Percentiles rank a stretch among this genome's conserved stretches.
Conservation (phyloP, 2,329 filamentous ascomycete genomes). For the Fusarium oxysporum region DNA sequence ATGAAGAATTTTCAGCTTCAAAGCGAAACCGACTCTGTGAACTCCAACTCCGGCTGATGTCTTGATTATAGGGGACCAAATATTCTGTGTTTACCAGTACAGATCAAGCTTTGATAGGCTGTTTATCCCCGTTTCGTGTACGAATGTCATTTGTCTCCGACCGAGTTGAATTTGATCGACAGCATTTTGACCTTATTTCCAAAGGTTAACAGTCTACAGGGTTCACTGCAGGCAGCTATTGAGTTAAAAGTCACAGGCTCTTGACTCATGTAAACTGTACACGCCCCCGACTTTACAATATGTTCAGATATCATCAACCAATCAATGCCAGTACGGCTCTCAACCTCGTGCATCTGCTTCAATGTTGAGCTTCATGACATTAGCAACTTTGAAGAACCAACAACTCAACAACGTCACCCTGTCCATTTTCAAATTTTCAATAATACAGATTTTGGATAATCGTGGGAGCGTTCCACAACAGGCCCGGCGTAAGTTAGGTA, state of each 20-base stretch:
- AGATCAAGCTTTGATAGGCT: slow-evolving; percentile 5
- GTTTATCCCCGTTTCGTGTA: slow-evolving; percentile 15
- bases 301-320: not conserved
- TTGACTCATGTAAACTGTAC: slow-evolving; percentile 28
- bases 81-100: not conserved
- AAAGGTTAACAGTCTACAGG: not conserved
- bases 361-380: not conserved
- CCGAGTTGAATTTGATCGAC: not conserved
- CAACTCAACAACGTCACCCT: slow-evolving; percentile 12
- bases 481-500: slow-evolving; percentile 9
- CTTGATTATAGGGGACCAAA: slow-evolving; percentile 7
- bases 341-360: not conserved
- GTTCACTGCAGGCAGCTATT: not conserved
- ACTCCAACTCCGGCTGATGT: slow-evolving; percentile 17
- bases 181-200: not conserved
- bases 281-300: slow-evolving; percentile 3
- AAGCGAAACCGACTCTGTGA: slow-evolving; percentile 26
- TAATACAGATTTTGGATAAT: slow-evolving; percentile 7
- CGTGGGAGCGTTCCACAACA: slow-evolving; percentile 19
- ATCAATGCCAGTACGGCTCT: not conserved
- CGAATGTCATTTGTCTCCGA: not conserved
- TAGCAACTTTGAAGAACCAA: slow-evolving; percentile 3
- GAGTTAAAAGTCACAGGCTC: slow-evolving; percentile 1
- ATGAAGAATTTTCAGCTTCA: slow-evolving; percentile 29
- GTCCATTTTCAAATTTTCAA: slow-evolving; percentile 16